Conservation (phyloP, 768 basidiomycete species). For the Polyporus arcularius region DNA sequence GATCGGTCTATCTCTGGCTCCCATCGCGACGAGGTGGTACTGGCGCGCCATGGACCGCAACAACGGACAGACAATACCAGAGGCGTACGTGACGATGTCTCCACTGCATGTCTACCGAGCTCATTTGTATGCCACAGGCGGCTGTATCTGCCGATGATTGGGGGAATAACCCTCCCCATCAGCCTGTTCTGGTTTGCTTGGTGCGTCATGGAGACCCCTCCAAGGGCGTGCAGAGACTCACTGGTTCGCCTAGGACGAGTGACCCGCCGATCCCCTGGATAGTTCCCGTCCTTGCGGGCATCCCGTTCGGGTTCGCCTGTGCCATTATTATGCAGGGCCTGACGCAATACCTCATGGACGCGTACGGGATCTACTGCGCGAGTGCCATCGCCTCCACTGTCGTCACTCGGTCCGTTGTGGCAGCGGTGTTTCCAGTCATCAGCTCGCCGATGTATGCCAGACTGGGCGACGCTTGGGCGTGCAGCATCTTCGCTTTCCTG, state of each 20-base stretch:
- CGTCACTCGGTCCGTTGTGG: constrained; percentile 63
- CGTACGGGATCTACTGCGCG: constrained; percentile 65
- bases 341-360: constrained; percentile 73
- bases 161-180: constrained; percentile 52
- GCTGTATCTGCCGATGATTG: constrained; percentile 59
- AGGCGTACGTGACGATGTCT: constrained; percentile 44
- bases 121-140: constrained; percentile 37
- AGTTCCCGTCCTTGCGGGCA: constrained; percentile 63
- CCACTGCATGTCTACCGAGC: not conserved
- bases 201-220: constrained; percentile 33
- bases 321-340: constrained; percentile 65
- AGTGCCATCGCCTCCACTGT: constrained; percentile 71
- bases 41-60: constrained; percentile 49
- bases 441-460: constrained; percentile 51
- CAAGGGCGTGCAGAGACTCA: constrained; percentile 3
- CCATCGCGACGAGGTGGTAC: constrained; percentile 57
- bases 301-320: constrained; percentile 67
- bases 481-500: constrained; percentile 55
- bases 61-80: constrained; percentile 56
- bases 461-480: constrained; percentile 57
- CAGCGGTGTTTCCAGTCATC: constrained; percentile 63
- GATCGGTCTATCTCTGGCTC: constrained; percentile 50
- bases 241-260: constrained; percentile 43
- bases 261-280: constrained; percentile 60
- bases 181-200: constrained; percentile 73